These are phyloP conservation scores for Exophiala aquamarina DNA, from an alignment of 2,329 filamentous ascomycete species.

Conservation along the genomic window DNA sequence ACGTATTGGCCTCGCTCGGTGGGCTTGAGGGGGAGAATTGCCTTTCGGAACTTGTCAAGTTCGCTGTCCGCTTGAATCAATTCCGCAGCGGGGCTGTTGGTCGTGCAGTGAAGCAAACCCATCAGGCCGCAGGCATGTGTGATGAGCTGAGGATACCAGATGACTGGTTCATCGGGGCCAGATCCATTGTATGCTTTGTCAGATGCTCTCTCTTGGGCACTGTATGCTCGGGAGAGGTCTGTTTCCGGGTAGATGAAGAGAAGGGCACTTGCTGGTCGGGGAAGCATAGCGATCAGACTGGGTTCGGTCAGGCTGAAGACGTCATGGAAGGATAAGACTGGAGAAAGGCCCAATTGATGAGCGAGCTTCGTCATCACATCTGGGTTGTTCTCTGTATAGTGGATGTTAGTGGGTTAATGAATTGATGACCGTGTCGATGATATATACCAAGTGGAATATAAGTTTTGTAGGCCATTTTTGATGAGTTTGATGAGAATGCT, in stretches of 20 bases:
- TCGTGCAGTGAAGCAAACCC: conserved; percentile 54
- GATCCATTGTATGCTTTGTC: conserved; percentile 48
- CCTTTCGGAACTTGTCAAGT: conserved; percentile 46
- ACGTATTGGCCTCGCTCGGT: conserved; percentile 51
- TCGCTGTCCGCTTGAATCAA: conserved; percentile 45
- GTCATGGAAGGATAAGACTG: conserved; percentile 53
- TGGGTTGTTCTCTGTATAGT: conserved; percentile 53
- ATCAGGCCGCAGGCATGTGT: conserved; percentile 60
- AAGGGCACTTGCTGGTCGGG: conserved; percentile 54
- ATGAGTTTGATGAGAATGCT: not conserved
- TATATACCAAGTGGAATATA: conserved; percentile 19
- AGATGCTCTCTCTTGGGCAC: conserved; percentile 40
- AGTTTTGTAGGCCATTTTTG: conserved; percentile 15
- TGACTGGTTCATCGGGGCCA: conserved; percentile 51
- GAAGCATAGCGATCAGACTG: conserved; percentile 50
- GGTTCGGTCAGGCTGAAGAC: conserved; percentile 54
- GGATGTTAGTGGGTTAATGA: not conserved
- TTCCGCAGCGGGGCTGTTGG: conserved; percentile 48
- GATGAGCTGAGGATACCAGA: conserved; percentile 62
- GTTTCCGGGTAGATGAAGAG: conserved; percentile 52
- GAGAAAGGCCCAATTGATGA: conserved; percentile 49
- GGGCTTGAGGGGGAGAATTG: conserved; percentile 45
- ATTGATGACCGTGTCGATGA: not conserved
- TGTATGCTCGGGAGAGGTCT: conserved; percentile 33
- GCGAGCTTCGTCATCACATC: conserved; percentile 53